Conservation (phyloP, 2,329 filamentous ascomycete species). For the Aureobasidium sp. region DNA sequence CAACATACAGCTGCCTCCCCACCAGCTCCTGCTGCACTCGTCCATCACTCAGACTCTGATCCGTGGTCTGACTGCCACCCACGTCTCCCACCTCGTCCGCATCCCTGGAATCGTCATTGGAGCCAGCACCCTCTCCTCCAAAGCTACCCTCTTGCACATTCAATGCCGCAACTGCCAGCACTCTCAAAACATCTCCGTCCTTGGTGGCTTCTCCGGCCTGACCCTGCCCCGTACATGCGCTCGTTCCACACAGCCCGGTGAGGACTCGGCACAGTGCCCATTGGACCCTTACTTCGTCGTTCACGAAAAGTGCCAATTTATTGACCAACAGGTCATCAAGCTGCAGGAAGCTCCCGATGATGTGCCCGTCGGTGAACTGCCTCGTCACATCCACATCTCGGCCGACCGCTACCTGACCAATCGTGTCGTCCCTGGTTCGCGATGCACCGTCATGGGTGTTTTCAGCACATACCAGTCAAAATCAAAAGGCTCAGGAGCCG, state of each 20-base stretch:
- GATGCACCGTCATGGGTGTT: slow-evolving; percentile 92
- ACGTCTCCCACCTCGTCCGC: slow-evolving; percentile 88
- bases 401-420: slow-evolving; percentile 97
- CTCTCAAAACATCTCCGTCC: slow-evolving; percentile 61
- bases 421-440: slow-evolving; percentile 85
- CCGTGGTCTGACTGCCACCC: slow-evolving; percentile 84
- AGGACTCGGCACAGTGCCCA: slow-evolving; percentile 69
- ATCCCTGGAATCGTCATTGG: slow-evolving; percentile 98
- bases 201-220: slow-evolving; percentile 81
- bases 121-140: slow-evolving; percentile 92
- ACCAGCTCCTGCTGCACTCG: slow-evolving; percentile 92
- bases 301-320: slow-evolving; percentile 89
- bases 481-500: slow-evolving; percentile 68
- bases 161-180: slow-evolving; percentile 83
- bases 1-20: slow-evolving; percentile 67
- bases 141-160: slow-evolving; percentile 79
- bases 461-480: slow-evolving; percentile 96
- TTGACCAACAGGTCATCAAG: slow-evolving; percentile 97
- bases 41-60: slow-evolving; percentile 87
- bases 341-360: slow-evolving; percentile 96
- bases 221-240: slow-evolving; percentile 75
- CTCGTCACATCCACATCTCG: slow-evolving; percentile 87
- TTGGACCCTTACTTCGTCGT: slow-evolving; percentile 93
- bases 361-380: slow-evolving; percentile 92
- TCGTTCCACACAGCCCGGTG: slow-evolving; percentile 48